These are phyloP conservation scores for Helianthus annuus DNA, from an alignment of 129 eudicot species.

Conservation along the genomic window HanXRQr2.0-SUNRISE NC_035447.2:5909853-5910352, in stretches of 20 bases:
- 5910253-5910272: neutral
- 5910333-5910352: neutral
- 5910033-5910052: neutral
- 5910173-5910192: neutral
- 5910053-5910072: neutral
- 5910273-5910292: neutral
- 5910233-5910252: neutral
- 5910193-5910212: neutral
- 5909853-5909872: no score
- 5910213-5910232: neutral
- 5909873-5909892: no score
- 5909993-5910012: no score
- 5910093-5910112: neutral
- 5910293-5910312: neutral
- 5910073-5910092: neutral
- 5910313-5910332: neutral
- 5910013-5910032: no score
- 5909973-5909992: no score
- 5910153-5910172: no score
- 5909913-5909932: no score
- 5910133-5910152: neutral
- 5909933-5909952: no score
- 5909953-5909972: no score
- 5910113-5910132: neutral
- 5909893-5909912: no score